Base-by-base conservation (phyloP, 352 stramenopile species). In the Blastocystis sp. region DNA sequence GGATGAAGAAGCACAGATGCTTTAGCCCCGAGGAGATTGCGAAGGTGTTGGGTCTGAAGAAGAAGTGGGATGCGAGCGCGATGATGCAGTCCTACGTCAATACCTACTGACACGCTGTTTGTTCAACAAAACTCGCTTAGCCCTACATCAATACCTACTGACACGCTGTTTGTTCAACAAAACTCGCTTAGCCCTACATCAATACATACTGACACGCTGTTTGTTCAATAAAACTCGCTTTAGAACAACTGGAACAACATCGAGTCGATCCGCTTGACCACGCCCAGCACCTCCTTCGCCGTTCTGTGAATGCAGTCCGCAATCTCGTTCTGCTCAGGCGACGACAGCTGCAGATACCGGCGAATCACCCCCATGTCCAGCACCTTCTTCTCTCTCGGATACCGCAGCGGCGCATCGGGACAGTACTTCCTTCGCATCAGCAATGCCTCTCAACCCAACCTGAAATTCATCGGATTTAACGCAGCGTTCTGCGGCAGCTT, bases 351-450 rank as follows among this genome's bases (percentile, higher is more conserved):
- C 33, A 85, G 24, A 29, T 85, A 85, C 9, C 45, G 65, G 10
- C 74, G 74, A 67, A 85, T 85, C 24, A 85, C 61, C 16, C 50
- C 33, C 74, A 85, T 85, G 41, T 85, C 74, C 24, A 85, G 55
- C 74, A 85, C 60, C 35, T 45, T 37, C 74, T 85, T 85, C 60
- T 39, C 55, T n/a, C 60, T 50, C 13, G 74, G 74, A n/a, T 85
- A 85, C 24, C 66, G 65, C 33, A 61, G 19, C 51, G 45, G 39
- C 6, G n/a, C 74, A 2, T 85, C 50, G 26, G 60, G n/a, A 16
- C 29, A 19, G 60, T 85, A 85, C 74, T 85, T 62, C 37, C 66
- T 77, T 24, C 33, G 2, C 29, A 16, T 77, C 21, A 77, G 19
- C 31, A 2, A 4, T 19, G 19, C 29, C 66, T 29, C 29, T 2